Conservation (phyloP, 2,329 filamentous ascomycete genomes). For the Didymella pomorum region DNA sequence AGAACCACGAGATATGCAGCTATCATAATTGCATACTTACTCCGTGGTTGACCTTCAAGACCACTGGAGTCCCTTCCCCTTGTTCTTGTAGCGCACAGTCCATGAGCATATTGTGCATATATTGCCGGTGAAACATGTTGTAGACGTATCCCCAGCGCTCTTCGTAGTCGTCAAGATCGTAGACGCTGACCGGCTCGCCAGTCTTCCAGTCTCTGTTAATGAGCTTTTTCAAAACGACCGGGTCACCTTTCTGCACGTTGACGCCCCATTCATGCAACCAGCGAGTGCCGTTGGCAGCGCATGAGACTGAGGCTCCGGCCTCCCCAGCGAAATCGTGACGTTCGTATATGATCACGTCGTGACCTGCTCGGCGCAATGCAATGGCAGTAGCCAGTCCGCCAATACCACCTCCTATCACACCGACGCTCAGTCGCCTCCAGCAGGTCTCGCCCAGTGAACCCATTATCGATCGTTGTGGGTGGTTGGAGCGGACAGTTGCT, state of each 20-base stretch:
- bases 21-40: constrained; percentile 46
- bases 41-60: constrained; percentile 64
- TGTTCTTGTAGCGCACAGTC: constrained; percentile 62
- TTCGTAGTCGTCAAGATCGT: constrained; percentile 70
- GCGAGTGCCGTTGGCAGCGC: constrained; percentile 73
- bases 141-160: constrained; percentile 68
- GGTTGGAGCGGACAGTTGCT: background rate
- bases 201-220: constrained; percentile 76
- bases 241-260: constrained; percentile 69
- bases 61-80: constrained; percentile 63
- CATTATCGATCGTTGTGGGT: constrained; percentile 8
- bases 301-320: constrained; percentile 61
- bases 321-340: constrained; percentile 71
- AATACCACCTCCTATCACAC: constrained; percentile 61
- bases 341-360: constrained; percentile 70
- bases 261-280: constrained; percentile 75
- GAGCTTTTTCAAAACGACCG: constrained; percentile 69
- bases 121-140: constrained; percentile 73
- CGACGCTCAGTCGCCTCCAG: constrained; percentile 45
- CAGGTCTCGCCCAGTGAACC: constrained; percentile 10
- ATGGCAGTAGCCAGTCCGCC: constrained; percentile 62
- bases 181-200: constrained; percentile 70
- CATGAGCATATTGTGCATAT: constrained; percentile 73
- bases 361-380: constrained; percentile 61
- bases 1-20: background rate